phyloP scores from a whole-genome alignment of 2,329 filamentous ascomycete species.

The Ophiobolus disseminans region DNA sequence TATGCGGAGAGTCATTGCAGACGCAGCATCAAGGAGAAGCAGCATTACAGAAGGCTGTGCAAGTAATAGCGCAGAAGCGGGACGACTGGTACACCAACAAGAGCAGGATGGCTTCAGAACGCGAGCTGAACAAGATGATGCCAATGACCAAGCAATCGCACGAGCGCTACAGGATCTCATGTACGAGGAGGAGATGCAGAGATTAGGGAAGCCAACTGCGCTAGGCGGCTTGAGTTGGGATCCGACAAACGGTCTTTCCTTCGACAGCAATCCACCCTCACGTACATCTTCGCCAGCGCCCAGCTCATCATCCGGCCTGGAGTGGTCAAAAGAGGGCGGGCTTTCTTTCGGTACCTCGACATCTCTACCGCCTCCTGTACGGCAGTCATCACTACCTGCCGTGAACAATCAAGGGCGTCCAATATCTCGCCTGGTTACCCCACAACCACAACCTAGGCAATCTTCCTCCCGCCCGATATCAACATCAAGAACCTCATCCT shows the following conservation, averaged over 20 bases:
- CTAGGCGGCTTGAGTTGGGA: constrained; percentile 47
- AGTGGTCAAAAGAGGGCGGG: constrained; percentile 44
- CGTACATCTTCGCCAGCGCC: constrained; percentile 56
- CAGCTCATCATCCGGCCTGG: constrained; percentile 19
- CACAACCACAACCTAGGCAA: constrained; percentile 19
- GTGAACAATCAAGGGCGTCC: constrained; percentile 35
- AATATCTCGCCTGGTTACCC: constrained; percentile 44
- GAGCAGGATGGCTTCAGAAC: constrained; percentile 77
- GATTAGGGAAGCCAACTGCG: constrained; percentile 48
- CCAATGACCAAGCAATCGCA: constrained; percentile 85
- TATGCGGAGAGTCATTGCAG: constrained; percentile 74
- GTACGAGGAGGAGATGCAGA: constrained; percentile 72
- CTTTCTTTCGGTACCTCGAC: constrained; percentile 33
- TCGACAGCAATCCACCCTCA: constrained; percentile 54
- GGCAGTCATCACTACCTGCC: constrained; percentile 12
- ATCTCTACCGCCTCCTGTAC: constrained; percentile 12
- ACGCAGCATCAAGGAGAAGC: constrained; percentile 71
- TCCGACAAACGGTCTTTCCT: constrained; percentile 44
- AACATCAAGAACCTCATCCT: constrained; percentile 12
- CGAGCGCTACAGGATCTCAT: constrained; percentile 86
- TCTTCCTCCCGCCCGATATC: constrained; percentile 15
- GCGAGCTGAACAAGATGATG: constrained; percentile 84
- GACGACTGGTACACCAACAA: constrained; percentile 71
- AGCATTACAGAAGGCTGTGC: constrained; percentile 77
- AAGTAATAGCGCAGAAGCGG: constrained; percentile 70